phyloP scores from a whole-genome alignment of 176 grass and related monocot genomes.

The Urochloa ruziziensis region DNA sequence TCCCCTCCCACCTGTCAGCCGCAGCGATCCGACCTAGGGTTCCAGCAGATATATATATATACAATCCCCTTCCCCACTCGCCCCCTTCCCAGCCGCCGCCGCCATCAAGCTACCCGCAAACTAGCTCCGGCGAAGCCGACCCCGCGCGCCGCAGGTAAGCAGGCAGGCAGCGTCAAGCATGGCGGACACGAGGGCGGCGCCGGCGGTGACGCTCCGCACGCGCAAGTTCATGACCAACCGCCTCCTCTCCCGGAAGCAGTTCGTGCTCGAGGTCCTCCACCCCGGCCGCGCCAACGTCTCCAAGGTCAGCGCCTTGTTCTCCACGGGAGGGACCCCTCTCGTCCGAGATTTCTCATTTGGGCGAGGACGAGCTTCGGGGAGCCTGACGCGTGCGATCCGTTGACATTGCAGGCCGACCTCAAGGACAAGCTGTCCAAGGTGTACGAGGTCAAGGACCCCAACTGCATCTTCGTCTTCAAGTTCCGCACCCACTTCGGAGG shows the following conservation, averaged over 20 bases:
- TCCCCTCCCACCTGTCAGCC: neutral
- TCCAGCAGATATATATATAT: constrained; percentile 33
- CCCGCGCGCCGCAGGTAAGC: neutral
- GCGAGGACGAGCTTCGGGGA: neutral
- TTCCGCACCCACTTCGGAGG: constrained; percentile 97
- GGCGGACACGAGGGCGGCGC: constrained; percentile 64
- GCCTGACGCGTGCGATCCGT: neutral
- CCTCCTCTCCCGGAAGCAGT: constrained; percentile 90
- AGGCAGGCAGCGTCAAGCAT: constrained; percentile 37
- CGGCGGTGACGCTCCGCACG: constrained; percentile 78
- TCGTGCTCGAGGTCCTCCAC: constrained; percentile 95
- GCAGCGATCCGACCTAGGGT: constrained; percentile 24
- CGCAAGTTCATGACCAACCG: constrained; percentile 99
- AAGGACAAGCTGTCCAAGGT: constrained; percentile 65
- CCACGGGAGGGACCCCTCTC: too few relatives aligned
- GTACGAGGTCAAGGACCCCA: constrained; percentile 81
- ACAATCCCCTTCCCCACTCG: neutral
- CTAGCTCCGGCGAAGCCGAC: constrained; percentile 1
- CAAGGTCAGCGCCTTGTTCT: constrained; percentile 51
- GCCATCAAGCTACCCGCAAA: neutral
- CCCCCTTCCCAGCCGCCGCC: neutral
- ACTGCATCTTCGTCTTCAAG: constrained; percentile 98
- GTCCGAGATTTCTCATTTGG: neutral
- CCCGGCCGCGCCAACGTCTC: constrained; percentile 93
- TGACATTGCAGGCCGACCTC: constrained; percentile 56